Evolutionary conservation across 2,329 filamentous ascomycete genomes (phyloP).

Genomic region (Neofusicoccum cordaticola): DNA sequence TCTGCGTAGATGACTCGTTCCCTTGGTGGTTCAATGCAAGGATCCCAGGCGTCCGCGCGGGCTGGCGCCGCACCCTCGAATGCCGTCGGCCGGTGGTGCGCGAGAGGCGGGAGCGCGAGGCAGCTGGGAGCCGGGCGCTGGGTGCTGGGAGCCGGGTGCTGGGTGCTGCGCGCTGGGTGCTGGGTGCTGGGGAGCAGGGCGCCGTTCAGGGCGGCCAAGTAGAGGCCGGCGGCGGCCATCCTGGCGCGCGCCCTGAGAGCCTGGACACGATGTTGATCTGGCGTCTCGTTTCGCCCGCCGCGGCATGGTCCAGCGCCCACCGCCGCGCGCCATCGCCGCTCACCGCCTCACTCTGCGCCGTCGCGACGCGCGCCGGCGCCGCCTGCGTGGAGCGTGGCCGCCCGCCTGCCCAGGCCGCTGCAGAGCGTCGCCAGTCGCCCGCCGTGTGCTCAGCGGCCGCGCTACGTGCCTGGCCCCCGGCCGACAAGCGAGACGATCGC

Average conservation of each 20-base stretch:
- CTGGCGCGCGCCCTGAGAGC: conserved; percentile 10
- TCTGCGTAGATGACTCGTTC: conserved; percentile 12
- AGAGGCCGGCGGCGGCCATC: not conserved
- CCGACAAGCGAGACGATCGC: conserved; percentile 11
- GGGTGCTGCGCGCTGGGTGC: no score
- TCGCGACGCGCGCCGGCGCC: no score
- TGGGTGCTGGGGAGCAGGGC: not conserved
- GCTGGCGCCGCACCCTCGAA: conserved; percentile 6
- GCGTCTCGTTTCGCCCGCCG: not conserved
- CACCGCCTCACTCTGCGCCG: conserved; percentile 9
- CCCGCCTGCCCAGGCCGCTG: not conserved
- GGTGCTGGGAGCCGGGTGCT: not conserved
- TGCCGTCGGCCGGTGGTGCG: not conserved
- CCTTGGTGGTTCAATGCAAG: conserved; percentile 1
- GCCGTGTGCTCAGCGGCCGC: not conserved
- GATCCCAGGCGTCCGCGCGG: conserved; percentile 3
- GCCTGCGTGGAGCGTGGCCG: no score
- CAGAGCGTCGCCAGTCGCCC: not conserved
- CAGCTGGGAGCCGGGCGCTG: not conserved
- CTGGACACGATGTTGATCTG: conserved; percentile 9
- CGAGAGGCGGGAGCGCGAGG: not conserved
- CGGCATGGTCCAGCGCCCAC: not conserved
- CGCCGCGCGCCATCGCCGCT: not conserved
- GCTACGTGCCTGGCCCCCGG: conserved; percentile 3
- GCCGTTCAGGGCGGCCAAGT: conserved; percentile 9